Percentiles rank a stretch among this genome's conserved stretches.
These are phyloP conservation scores for Podospora australis DNA, from an alignment of 495 filamentous ascomycete genomes.

Conservation along the genomic window DNA sequence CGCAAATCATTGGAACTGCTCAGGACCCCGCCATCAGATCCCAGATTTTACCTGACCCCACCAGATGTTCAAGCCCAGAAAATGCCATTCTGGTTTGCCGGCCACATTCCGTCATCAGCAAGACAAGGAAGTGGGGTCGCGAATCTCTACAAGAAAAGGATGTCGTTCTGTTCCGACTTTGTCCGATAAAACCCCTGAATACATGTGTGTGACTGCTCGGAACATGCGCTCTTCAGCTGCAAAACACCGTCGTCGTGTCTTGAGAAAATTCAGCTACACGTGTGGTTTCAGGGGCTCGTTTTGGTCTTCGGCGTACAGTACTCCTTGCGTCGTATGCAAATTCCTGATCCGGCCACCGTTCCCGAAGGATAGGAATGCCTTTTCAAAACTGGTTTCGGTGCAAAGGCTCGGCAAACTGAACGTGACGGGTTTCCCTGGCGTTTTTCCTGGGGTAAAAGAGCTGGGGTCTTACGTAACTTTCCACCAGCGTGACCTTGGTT, in stretches of 20 bases:
- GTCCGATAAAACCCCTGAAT: slow-evolving; percentile 17
- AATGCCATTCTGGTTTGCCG: slow-evolving; percentile 16
- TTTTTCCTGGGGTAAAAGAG: slow-evolving; percentile 1
- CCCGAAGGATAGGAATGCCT: too few relatives aligned
- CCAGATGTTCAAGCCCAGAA: not conserved
- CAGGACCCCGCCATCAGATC: not conserved
- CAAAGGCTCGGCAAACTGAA: slow-evolving; percentile 2
- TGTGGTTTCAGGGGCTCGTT: not conserved
- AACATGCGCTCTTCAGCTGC: too few relatives aligned
- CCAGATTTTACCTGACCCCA: not conserved
- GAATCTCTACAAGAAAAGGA: not conserved
- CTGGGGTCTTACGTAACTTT: slow-evolving; percentile 23
- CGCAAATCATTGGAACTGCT: too few relatives aligned
- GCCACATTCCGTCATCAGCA: slow-evolving; percentile 22
- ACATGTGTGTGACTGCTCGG: too few relatives aligned
- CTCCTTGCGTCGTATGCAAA: not conserved
- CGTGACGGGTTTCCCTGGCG: slow-evolving; percentile 3
- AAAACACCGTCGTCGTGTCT: too few relatives aligned
- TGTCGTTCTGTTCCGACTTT: slow-evolving; percentile 18
- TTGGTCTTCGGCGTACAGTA: too few relatives aligned
- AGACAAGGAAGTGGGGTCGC: not conserved
- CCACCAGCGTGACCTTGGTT: slow-evolving; percentile 15
- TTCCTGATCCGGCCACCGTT: not conserved
- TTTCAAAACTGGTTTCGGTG: not conserved
- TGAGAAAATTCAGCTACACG: not conserved